A percentile compares a stretch with the other conserved stretches of the same genome.
These are phyloP conservation scores for Nicotiana paniculata DNA, from an alignment of 257 asterid species.

Conservation along the genomic window DNA sequence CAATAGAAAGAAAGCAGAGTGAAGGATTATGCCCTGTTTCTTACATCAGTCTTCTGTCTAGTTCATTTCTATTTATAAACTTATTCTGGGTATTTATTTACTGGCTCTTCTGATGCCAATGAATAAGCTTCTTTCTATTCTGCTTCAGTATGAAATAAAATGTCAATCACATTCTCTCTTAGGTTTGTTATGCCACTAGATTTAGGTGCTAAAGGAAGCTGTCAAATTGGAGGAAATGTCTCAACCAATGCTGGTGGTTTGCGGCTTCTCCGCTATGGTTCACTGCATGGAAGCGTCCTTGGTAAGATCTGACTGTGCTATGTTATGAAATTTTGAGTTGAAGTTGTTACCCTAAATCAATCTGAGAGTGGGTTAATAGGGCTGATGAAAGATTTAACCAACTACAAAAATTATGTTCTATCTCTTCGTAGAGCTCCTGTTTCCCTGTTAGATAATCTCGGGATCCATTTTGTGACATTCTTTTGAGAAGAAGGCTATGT, in stretches of 20 bases:
- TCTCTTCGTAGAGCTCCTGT: background rate
- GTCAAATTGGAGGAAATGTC: constrained; percentile 97
- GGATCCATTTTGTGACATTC: background rate
- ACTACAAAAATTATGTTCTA: background rate
- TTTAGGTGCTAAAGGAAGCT: constrained; percentile 99
- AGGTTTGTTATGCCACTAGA: constrained; percentile 95
- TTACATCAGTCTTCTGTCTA: background rate
- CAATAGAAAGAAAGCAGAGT: background rate
- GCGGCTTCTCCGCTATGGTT: constrained; percentile 93
- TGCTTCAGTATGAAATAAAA: background rate
- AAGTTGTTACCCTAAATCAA: background rate
- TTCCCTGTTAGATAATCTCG: background rate
- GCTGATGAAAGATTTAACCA: background rate
- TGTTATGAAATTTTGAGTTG: background rate
- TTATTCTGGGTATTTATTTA: background rate
- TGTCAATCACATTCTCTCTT: constrained; percentile 14
- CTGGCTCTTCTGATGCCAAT: background rate
- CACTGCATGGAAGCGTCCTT: constrained; percentile 92
- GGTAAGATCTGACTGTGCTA: constrained; percentile 41
- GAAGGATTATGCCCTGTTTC: background rate
- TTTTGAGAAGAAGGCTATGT: background rate
- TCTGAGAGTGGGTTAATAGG: background rate
- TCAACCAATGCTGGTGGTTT: constrained; percentile 99
- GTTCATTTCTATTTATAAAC: background rate
- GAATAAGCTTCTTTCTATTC: background rate